Evolutionary conservation across 164 flowering plant genomes (phyloP).

Genomic region (Houttuynia cordata): DNA sequence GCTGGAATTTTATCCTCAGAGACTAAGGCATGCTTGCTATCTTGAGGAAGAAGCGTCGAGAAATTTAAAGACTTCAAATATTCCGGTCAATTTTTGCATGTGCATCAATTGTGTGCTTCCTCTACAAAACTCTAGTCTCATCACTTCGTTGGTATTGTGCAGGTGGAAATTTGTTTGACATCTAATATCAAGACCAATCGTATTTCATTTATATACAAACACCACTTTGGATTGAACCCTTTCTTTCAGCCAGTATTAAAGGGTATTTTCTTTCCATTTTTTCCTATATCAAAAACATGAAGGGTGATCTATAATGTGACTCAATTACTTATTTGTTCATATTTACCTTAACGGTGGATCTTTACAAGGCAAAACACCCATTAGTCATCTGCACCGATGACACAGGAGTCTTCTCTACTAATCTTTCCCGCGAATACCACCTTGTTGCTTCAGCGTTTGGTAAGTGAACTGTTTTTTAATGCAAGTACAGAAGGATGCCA

Average conservation of each 20-base stretch:
- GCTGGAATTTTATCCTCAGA: constrained; percentile 71
- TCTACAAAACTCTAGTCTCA: background rate
- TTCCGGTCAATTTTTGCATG: constrained; percentile 46
- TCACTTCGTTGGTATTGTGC: constrained; percentile 11
- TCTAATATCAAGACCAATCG: constrained; percentile 67
- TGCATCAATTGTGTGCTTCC: background rate
- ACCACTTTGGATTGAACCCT: constrained; percentile 72
- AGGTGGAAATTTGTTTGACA: constrained; percentile 98
- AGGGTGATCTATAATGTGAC: too few species aligned
- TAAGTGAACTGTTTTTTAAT: constrained; percentile 17
- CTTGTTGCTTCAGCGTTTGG: constrained; percentile 80
- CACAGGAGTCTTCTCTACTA: constrained; percentile 81
- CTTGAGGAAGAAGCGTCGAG: constrained; percentile 60
- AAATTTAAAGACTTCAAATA: constrained; percentile 46
- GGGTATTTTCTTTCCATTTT: background rate
- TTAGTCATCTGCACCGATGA: constrained; percentile 85
- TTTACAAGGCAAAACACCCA: constrained; percentile 70
- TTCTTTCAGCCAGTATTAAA: background rate
- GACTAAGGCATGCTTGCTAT: constrained; percentile 92
- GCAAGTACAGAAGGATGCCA: background rate
- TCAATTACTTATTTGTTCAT: background rate
- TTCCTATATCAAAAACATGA: too few species aligned
- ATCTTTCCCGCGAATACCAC: constrained; percentile 52
- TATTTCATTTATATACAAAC: constrained; percentile 57
- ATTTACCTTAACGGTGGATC: constrained; percentile 47